Conservation (phyloP, 176 grass and related monocot genomes). For the Eremochloa ophiuroides region DNA sequence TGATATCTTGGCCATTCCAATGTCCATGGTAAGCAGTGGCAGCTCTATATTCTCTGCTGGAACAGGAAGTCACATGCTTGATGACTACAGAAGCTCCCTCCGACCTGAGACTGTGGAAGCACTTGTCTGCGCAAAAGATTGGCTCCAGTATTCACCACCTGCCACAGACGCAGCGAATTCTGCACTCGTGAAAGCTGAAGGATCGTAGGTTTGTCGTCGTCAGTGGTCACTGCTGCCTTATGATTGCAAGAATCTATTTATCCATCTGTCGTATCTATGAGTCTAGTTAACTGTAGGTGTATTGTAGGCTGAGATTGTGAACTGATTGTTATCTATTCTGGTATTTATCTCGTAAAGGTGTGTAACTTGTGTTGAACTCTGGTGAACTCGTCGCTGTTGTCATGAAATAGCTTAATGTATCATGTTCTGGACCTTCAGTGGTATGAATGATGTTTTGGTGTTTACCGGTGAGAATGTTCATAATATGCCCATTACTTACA, state of each 20-base stretch:
- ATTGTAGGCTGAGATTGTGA: slow-evolving; percentile 11
- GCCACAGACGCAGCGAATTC: slow-evolving; percentile 10
- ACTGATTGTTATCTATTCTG: slow-evolving; percentile 3
- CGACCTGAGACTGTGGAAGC: slow-evolving; percentile 79
- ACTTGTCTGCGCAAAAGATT: slow-evolving; percentile 73
- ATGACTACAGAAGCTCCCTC: slow-evolving; percentile 75
- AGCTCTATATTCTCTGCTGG: slow-evolving; percentile 53
- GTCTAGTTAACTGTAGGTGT: slow-evolving; percentile 21
- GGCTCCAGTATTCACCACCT: slow-evolving; percentile 57
- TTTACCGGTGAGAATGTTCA: too few relatives aligned
- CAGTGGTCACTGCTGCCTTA: background rate
- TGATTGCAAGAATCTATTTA: background rate
- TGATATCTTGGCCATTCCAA: slow-evolving; percentile 74
- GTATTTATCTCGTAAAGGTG: background rate
- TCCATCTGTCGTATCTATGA: background rate
- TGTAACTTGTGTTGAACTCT: background rate
- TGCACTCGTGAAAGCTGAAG: slow-evolving; percentile 39
- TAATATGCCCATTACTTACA: too few relatives aligned
- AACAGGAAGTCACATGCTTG: slow-evolving; percentile 65
- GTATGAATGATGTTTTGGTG: too few relatives aligned
- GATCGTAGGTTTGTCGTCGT: slow-evolving; percentile 3
- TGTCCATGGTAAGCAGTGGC: slow-evolving; percentile 63
- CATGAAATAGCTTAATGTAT: background rate
- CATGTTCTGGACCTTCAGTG: too few relatives aligned
- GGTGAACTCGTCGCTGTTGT: background rate